These are phyloP conservation scores for Cicer yamashitae DNA, from an alignment of 306 rosid genomes.

Conservation along the genomic window DNA sequence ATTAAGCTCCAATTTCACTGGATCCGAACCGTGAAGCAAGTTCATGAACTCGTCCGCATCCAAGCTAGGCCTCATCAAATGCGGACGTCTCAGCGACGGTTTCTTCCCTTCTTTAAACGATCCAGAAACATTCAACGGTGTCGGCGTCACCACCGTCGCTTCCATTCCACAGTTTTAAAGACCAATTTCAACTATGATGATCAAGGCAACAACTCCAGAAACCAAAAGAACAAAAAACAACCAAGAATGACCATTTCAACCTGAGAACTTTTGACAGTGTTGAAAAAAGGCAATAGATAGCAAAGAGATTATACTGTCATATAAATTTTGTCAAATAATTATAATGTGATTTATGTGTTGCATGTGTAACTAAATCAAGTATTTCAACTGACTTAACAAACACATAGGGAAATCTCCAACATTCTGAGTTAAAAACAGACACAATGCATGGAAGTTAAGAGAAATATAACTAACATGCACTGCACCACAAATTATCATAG, in stretches of 20 bases:
- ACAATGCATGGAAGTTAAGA: constrained; percentile 1
- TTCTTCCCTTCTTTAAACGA: constrained; percentile 91
- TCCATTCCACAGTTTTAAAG: constrained; percentile 44
- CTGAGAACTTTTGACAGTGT: background rate
- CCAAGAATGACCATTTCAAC: background rate
- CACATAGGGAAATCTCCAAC: constrained; percentile 3
- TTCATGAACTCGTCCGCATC: constrained; percentile 95
- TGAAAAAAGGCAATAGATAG: background rate
- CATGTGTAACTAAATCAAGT: background rate
- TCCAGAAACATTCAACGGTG: constrained; percentile 74
- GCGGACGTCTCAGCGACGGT: constrained; percentile 74
- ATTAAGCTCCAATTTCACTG: constrained; percentile 99
- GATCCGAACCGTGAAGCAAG: constrained; percentile 98
- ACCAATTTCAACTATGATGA: constrained; percentile 1
- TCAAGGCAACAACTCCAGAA: background rate
- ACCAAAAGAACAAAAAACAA: background rate
- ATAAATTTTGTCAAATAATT: background rate
- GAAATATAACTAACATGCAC: background rate
- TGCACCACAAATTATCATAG: background rate
- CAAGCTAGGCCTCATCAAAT: constrained; percentile 79
- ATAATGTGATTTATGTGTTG: background rate
- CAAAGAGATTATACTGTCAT: background rate
- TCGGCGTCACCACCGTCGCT: constrained; percentile 43
- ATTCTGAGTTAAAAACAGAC: constrained; percentile 6
- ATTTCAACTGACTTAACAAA: background rate